Evolutionary conservation across 768 basidiomycete species (phyloP).

Genomic region (Kwoniella dendrophila): DNA sequence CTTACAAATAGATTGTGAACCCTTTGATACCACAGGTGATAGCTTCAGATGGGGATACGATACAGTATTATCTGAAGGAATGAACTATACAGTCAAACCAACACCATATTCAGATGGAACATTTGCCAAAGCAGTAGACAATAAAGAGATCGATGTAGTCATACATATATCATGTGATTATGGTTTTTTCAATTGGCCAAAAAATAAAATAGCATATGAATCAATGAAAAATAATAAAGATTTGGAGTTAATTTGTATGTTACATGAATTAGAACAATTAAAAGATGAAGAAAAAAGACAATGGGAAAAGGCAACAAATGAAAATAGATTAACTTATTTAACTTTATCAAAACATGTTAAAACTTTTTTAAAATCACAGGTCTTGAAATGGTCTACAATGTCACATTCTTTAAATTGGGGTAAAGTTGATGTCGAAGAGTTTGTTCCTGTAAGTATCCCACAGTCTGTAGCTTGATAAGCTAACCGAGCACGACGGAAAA

Average conservation of each 20-base stretch:
- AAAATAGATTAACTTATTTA: slow-evolving; percentile 12
- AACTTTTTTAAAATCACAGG: slow-evolving; percentile 11
- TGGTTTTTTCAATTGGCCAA: slow-evolving; percentile 18
- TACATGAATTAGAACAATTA: slow-evolving; percentile 19
- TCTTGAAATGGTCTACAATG: slow-evolving; percentile 16
- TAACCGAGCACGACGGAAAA: neutral
- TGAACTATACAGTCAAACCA: slow-evolving; percentile 1
- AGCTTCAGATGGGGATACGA: slow-evolving; percentile 20
- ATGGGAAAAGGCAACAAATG: slow-evolving; percentile 10
- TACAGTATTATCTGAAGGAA: neutral
- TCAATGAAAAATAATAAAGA: slow-evolving; percentile 16
- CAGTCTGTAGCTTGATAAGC: neutral
- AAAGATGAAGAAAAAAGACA: slow-evolving; percentile 9
- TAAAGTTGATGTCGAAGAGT: slow-evolving; percentile 21
- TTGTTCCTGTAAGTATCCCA: slow-evolving; percentile 20
- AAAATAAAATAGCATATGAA: slow-evolving; percentile 12
- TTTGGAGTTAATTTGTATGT: slow-evolving; percentile 19
- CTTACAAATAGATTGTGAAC: neutral
- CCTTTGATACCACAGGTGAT: slow-evolving; percentile 6
- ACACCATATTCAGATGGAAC: slow-evolving; percentile 17
- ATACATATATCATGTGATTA: slow-evolving; percentile 28
- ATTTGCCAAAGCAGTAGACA: neutral
- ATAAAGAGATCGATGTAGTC: slow-evolving; percentile 15
- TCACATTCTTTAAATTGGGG: slow-evolving; percentile 12
- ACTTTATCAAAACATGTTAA: slow-evolving; percentile 20